These are phyloP conservation scores for Cladophialophora chaetospira DNA, from an alignment of 2,329 filamentous ascomycete genomes.

Conservation along the genomic window DNA sequence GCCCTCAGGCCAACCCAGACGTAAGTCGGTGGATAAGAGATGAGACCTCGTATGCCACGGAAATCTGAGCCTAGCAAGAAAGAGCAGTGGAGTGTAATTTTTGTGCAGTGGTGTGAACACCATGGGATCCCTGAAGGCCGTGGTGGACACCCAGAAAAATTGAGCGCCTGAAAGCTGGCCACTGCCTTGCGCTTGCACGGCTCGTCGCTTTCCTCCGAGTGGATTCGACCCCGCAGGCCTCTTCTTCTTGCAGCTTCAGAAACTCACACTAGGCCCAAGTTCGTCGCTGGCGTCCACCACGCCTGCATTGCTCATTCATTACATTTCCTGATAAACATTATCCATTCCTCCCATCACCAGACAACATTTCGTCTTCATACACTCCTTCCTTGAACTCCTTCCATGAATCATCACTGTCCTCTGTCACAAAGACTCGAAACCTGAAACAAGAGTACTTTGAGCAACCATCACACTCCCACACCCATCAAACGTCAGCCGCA, in stretches of 20 bases:
- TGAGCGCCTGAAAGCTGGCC: background rate
- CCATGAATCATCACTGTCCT: slow-evolving; percentile 1
- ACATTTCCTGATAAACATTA: slow-evolving; percentile 16
- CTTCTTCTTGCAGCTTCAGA: no score
- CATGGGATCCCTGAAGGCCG: background rate
- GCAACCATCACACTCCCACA: background rate
- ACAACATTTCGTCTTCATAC: slow-evolving; percentile 6
- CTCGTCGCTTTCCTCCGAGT: no score
- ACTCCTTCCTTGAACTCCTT: background rate
- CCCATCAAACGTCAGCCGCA: slow-evolving; percentile 22
- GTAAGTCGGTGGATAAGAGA: slow-evolving; percentile 8
- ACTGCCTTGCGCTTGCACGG: no score
- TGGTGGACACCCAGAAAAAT: background rate
- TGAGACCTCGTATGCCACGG: background rate
- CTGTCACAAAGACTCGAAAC: background rate
- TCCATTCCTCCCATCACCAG: slow-evolving; percentile 11
- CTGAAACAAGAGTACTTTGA: background rate
- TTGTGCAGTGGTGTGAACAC: slow-evolving; percentile 7
- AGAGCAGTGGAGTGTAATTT: slow-evolving; percentile 5
- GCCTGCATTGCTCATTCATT: background rate
- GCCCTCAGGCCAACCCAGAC: slow-evolving; percentile 6
- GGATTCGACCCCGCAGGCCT: no score
- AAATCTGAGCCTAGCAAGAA: background rate
- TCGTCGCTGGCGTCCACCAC: no score
- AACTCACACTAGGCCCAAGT: no score